Percentiles rank a stretch among this genome's conserved stretches.
Evolutionary conservation across 202 grass and related monocot species (phyloP).

Genomic region (Dendrocalamus latiflorus): DNA sequence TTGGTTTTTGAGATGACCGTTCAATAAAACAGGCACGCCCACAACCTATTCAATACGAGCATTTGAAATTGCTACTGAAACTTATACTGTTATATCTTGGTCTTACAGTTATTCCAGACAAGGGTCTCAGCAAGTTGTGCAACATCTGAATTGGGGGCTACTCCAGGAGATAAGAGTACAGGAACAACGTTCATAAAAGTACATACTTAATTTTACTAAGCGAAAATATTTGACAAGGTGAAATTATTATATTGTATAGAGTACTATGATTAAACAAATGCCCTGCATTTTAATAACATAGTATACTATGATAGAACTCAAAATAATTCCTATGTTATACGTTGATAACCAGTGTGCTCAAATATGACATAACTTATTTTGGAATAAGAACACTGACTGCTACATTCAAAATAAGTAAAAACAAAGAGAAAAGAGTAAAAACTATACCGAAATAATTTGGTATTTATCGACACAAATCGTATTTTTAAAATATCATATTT

Average conservation of each 20-base stretch:
- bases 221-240: no score
- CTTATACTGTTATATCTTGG: constrained; percentile 44
- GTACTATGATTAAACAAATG: background rate
- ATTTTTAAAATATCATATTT: no score
- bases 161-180: constrained; percentile 1
- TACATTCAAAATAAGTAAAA: background rate
- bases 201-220: background rate
- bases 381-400: background rate
- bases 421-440: background rate
- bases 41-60: no score
- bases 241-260: no score
- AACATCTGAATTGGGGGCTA: constrained; percentile 84
- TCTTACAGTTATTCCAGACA: constrained; percentile 70
- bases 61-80: background rate
- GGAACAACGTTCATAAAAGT: no score
- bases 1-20: no score
- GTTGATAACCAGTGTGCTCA: background rate
- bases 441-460: no score
- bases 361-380: background rate
- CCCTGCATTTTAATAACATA: background rate
- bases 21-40: no score
- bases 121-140: constrained; percentile 88
- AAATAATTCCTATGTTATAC: background rate
- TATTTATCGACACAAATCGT: no score
- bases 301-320: background rate